Evolutionary conservation across 2,329 filamentous ascomycete genomes (phyloP), one percentile per base, ranked within the genome.

Genomic region (Clonostachys rosea): DNA sequence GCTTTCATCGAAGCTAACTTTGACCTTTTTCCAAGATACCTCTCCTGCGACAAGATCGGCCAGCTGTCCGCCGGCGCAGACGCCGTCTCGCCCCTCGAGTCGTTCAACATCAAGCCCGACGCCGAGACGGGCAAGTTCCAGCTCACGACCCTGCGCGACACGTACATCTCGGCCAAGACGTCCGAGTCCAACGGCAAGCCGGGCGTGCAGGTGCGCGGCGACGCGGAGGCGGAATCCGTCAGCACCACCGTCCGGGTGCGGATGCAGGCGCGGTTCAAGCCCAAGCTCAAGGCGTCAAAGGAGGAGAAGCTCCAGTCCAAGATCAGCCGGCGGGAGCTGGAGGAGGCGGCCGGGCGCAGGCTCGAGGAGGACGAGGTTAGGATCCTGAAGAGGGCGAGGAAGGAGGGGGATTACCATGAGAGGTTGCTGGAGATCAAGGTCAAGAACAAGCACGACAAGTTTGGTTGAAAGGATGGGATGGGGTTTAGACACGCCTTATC

Each of bases 231-330:
- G 9, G 80, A 84, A 44, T 78, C 74, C 5, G 88, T 87, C 59
- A 79, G 79, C 56, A 90, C 89, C 10, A 86, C 84, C 7, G 64
- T 95, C 50, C 79, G 89, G 44, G 81, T 97, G 57, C 86, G 91
- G 46, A 96, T 97, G 91, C 92, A 97, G 70, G 90, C 92, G 18
- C 78, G 89, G 44, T 97, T 95, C 73, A 96, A 96, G 74, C 91
- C 92, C 9, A 79, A 80, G 52, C 67, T 94, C 42, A 88, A 86
- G 66, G 86, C 86, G 10, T 81, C 77, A 1, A 95, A 91, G 68
- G 90, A 91, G 62, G 87, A 89, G 53, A 94, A 87, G 71, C 87
- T 88, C 0, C 78, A 79, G 55, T 85, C 92, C 57, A 95, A 92
- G 72, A 89, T 99, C 48, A 92, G 85, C 59, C 78, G 88, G 51